Evolutionary conservation across 176 grass and related monocot species (phyloP).

Genomic region (Rhynchospora breviuscula): DNA sequence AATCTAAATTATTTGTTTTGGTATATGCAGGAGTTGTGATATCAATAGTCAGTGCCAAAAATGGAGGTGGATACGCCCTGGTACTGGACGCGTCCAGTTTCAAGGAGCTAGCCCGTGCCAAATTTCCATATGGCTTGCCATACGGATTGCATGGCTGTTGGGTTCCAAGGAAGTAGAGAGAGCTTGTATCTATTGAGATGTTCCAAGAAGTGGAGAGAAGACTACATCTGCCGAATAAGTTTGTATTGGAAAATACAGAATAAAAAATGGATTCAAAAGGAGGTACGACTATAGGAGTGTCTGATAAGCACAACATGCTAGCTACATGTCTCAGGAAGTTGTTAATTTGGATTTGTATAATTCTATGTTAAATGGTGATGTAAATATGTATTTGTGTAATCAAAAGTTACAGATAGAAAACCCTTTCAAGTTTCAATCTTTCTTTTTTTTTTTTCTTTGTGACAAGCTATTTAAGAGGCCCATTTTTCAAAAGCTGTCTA

Average conservation of each 20-base stretch:
- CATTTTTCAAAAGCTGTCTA: too few species aligned
- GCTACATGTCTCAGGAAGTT: neutral
- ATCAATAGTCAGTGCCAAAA: slow-evolving; percentile 79
- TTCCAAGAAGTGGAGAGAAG: neutral
- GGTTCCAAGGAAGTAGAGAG: slow-evolving; percentile 51
- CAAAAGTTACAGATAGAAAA: neutral
- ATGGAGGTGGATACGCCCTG: slow-evolving; percentile 71
- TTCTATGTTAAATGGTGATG: neutral
- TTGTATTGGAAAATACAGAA: neutral
- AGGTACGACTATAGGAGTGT: neutral
- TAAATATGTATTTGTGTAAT: slow-evolving; percentile 11
- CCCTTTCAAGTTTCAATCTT: neutral
- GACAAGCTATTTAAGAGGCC: too few species aligned
- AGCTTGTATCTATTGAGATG: neutral
- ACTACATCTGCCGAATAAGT: neutral
- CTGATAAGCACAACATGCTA: neutral
- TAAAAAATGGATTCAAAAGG: neutral
- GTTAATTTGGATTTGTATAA: slow-evolving; percentile 5
- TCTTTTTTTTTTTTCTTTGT: too few species aligned
- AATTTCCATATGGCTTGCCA: slow-evolving; percentile 90
- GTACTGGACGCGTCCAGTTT: slow-evolving; percentile 76
- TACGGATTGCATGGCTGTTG: slow-evolving; percentile 97
- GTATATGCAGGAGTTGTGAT: slow-evolving; percentile 60
- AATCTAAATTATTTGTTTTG: neutral
- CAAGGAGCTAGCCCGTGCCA: slow-evolving; percentile 73